Evolutionary conservation across 495 filamentous ascomycete genomes (phyloP).

Genomic region (Chaetomium tenue): DNA sequence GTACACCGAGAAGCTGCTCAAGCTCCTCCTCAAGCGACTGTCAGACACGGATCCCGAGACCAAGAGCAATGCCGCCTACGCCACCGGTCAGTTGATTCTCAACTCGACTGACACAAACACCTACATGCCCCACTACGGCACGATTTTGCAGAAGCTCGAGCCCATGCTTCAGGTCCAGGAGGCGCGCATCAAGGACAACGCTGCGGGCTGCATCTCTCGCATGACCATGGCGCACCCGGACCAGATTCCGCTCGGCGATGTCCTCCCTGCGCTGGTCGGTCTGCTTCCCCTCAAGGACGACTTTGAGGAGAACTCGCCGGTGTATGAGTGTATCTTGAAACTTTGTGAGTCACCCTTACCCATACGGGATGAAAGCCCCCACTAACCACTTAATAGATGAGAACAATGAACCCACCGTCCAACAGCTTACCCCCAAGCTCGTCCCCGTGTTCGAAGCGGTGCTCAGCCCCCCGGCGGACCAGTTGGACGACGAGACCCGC

Average conservation of each 20-base stretch:
- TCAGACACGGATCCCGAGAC: slow-evolving; percentile 88
- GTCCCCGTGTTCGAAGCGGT: slow-evolving; percentile 80
- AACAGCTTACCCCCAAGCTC: slow-evolving; percentile 71
- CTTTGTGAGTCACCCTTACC: slow-evolving; percentile 61
- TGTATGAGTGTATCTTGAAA: slow-evolving; percentile 82
- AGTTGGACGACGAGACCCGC: slow-evolving; percentile 79
- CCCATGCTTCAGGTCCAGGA: slow-evolving; percentile 71
- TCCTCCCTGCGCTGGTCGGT: slow-evolving; percentile 74
- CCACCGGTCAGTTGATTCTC: slow-evolving; percentile 75
- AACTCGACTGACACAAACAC: slow-evolving; percentile 70
- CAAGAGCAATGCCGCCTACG: slow-evolving; percentile 92
- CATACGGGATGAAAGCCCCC: background rate
- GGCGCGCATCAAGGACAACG: slow-evolving; percentile 84
- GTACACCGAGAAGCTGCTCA: slow-evolving; percentile 70
- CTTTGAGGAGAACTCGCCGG: slow-evolving; percentile 91
- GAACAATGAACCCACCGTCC: slow-evolving; percentile 66
- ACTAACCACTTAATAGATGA: slow-evolving; percentile 56
- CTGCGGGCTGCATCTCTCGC: slow-evolving; percentile 85
- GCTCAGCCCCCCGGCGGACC: slow-evolving; percentile 72
- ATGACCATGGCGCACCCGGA: slow-evolving; percentile 86
- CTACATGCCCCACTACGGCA: slow-evolving; percentile 68
- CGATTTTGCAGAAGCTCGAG: slow-evolving; percentile 80
- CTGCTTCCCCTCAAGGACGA: slow-evolving; percentile 89
- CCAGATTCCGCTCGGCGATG: slow-evolving; percentile 71
- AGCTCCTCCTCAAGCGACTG: slow-evolving; percentile 81